Evolutionary conservation across 768 basidiomycete species (phyloP).

Genomic region (Leccinum sublutescens): DNA sequence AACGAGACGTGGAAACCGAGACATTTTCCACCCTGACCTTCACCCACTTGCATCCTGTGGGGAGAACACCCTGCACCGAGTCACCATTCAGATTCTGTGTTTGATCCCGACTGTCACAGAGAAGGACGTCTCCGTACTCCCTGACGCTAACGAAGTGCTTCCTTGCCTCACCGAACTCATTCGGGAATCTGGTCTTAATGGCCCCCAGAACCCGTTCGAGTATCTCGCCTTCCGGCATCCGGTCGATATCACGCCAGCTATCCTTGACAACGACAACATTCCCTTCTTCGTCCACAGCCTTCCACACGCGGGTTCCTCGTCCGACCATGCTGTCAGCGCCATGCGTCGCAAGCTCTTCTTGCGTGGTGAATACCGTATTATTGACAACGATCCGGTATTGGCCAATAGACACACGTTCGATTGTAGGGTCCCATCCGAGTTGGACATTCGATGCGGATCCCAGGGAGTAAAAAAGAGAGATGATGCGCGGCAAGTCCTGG

Average conservation of each 20-base stretch:
- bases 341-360: neutral
- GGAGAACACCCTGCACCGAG: no score
- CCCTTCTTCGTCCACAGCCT: neutral
- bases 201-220: no score
- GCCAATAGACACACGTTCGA: neutral
- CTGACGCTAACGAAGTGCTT: no score
- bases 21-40: neutral
- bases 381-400: neutral
- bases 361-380: neutral
- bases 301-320: neutral
- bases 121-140: neutral
- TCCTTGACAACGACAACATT: neutral
- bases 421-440: neutral
- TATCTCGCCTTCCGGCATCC: neutral
- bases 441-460: neutral
- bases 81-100: neutral
- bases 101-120: neutral
- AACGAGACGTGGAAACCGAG: neutral
- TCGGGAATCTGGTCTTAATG: no score
- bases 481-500: neutral
- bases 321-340: neutral
- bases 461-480: neutral
- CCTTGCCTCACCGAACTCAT: no score
- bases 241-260: neutral
- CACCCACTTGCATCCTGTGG: no score